phyloP scores from a whole-genome alignment of 2,329 filamentous ascomycete genomes.

The Periconia digitata region DNA sequence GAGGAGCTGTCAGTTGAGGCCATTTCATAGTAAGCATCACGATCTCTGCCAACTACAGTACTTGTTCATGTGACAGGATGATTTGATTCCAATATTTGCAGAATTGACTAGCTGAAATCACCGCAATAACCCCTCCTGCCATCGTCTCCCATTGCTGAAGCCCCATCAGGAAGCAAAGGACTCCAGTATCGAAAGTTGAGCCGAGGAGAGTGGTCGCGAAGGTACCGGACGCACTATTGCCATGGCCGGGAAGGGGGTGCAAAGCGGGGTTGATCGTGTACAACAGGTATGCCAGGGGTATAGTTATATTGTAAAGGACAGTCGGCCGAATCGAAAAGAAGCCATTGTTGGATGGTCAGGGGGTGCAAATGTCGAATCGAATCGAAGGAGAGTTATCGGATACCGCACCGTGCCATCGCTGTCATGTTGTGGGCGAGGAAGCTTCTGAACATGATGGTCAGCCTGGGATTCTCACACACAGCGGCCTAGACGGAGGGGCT shows the following conservation, averaged over 20 bases:
- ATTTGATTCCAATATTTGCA: not conserved
- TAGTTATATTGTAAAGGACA: constrained; percentile 9
- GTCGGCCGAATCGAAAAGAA: constrained; percentile 6
- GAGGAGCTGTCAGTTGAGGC: constrained; percentile 26
- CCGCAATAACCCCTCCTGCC: not conserved
- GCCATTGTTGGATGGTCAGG: not conserved
- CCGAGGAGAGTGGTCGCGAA: constrained; percentile 11
- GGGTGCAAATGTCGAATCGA: not conserved
- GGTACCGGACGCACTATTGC: not conserved
- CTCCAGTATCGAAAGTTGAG: not conserved
- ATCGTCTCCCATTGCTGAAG: not conserved
- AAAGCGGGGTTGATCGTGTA: not conserved
- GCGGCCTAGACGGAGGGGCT: no score
- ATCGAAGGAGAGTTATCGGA: not conserved
- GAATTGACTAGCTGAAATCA: not conserved
- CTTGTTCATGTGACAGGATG: not conserved
- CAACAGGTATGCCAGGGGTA: not conserved
- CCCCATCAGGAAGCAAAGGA: not conserved
- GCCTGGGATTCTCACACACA: not conserved
- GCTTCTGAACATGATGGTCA: not conserved
- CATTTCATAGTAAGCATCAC: constrained; percentile 7
- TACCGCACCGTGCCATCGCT: not conserved
- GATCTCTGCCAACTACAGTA: not conserved
- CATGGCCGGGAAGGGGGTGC: not conserved
- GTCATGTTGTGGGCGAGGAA: not conserved